A percentile compares a stretch with the other conserved stretches of the same genome.
phyloP scores from a whole-genome alignment of 768 basidiomycete species.

The Suillus variegatus region DNA sequence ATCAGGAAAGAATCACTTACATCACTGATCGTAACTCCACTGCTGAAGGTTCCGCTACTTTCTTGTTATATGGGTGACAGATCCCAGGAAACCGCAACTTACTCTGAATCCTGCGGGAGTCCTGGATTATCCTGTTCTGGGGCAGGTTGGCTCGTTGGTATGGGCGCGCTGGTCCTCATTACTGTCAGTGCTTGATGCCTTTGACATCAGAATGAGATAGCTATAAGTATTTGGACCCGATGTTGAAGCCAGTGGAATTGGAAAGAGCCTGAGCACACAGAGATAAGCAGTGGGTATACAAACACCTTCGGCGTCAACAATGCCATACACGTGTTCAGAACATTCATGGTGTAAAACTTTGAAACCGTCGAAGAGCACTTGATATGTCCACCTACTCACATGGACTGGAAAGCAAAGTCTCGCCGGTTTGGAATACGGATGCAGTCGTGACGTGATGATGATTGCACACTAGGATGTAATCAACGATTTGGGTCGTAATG shows the following conservation, averaged over 20 bases:
- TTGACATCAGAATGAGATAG: background rate
- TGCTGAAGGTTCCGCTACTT: background rate
- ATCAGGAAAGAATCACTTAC: background rate
- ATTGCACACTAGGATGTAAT: too few species aligned
- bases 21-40: too few species aligned
- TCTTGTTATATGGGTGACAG: background rate
- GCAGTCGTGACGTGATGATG: too few species aligned
- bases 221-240: background rate
- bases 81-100: background rate
- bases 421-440: background rate
- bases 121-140: too few species aligned
- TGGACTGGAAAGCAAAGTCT: constrained; percentile 26
- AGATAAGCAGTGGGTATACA: background rate
- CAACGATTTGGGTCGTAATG: too few species aligned
- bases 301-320: too few species aligned
- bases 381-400: constrained; percentile 16
- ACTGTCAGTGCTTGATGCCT: background rate
- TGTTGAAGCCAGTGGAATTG: background rate
- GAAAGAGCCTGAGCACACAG: background rate
- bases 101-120: background rate
- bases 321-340: too few species aligned
- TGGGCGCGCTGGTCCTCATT: background rate
- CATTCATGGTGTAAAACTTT: too few species aligned
- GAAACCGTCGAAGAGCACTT: background rate
- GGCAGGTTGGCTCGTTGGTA: background rate